Evolutionary conservation across 805 yeast genomes (phyloP).

Genomic region (Candida dendrica): DNA sequence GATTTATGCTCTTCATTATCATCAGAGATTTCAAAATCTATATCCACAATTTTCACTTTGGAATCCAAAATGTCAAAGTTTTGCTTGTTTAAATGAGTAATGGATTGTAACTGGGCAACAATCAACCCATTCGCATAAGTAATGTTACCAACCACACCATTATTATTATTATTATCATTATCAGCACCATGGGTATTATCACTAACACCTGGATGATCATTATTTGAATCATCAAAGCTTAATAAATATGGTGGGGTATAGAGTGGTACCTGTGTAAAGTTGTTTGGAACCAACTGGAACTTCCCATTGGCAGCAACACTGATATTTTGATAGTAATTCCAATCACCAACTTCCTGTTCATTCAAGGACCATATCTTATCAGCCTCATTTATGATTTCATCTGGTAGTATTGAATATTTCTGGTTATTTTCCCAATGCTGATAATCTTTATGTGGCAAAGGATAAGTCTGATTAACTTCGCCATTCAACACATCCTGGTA

Average conservation of each 20-base stretch:
- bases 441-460: slow-evolving; percentile 40
- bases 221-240: slow-evolving; percentile 11
- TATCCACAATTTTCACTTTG: slow-evolving; percentile 30
- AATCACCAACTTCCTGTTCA: slow-evolving; percentile 15
- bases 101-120: slow-evolving; percentile 10
- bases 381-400: slow-evolving; percentile 42
- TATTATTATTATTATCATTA: slow-evolving; percentile 3
- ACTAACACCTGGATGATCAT: slow-evolving; percentile 4
- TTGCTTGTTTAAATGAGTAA: slow-evolving; percentile 12
- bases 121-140: slow-evolving; percentile 26
- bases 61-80: slow-evolving; percentile 28
- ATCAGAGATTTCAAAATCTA: slow-evolving; percentile 32
- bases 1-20: slow-evolving; percentile 41
- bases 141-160: slow-evolving; percentile 21
- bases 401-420: slow-evolving; percentile 52
- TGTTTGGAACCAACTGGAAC: slow-evolving; percentile 4
- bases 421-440: slow-evolving; percentile 42
- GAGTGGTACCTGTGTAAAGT: slow-evolving; percentile 13
- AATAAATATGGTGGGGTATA: slow-evolving; percentile 15
- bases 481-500: slow-evolving; percentile 50
- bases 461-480: slow-evolving; percentile 46
- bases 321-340: slow-evolving; percentile 9
- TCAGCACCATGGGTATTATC: slow-evolving; percentile 8
- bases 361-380: slow-evolving; percentile 45
- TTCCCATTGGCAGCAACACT: neutral